phyloP scores from a whole-genome alignment of 148 eudicot genomes.

The Diospyros lotus region DNA sequence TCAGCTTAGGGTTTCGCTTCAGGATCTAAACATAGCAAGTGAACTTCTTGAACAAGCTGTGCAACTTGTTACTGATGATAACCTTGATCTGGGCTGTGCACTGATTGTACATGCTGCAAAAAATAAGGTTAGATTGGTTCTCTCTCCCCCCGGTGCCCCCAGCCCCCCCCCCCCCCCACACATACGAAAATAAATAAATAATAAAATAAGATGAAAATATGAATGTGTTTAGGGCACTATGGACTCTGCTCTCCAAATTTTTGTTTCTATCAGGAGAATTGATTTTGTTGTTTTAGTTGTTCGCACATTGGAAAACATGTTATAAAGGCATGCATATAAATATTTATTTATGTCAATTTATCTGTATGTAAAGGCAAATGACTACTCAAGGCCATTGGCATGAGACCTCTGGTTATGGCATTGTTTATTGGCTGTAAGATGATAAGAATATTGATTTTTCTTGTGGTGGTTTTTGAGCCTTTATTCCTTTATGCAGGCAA shows the following conservation, averaged over 20 bases:
- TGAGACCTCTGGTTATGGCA: not conserved
- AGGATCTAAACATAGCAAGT: conserved; percentile 42
- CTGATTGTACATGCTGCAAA: conserved; percentile 59
- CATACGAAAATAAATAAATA: too few relatives aligned
- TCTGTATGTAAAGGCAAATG: not conserved
- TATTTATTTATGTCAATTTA: too few relatives aligned
- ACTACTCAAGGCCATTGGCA: not conserved
- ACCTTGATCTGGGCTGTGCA: conserved; percentile 22
- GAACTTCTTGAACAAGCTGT: conserved; percentile 70
- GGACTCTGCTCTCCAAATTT: not conserved
- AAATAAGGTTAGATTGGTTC: conserved; percentile 57
- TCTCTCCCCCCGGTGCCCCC: not conserved
- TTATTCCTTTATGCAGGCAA: conserved; percentile 49
- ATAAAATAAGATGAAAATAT: too few relatives aligned
- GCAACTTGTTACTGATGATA: conserved; percentile 17
- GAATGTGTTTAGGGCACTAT: too few relatives aligned
- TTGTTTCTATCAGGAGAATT: not conserved
- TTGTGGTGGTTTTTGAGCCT: conserved; percentile 6
- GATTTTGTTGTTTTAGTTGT: not conserved
- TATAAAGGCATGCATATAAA: not conserved
- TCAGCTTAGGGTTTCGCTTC: conserved; percentile 69
- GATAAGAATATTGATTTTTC: not conserved
- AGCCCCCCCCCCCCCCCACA: not conserved
- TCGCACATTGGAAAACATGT: not conserved
- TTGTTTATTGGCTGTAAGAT: not conserved